Base-by-base conservation (phyloP, 108 stramenopile species). In the Discostella pseudostelligera region DNA sequence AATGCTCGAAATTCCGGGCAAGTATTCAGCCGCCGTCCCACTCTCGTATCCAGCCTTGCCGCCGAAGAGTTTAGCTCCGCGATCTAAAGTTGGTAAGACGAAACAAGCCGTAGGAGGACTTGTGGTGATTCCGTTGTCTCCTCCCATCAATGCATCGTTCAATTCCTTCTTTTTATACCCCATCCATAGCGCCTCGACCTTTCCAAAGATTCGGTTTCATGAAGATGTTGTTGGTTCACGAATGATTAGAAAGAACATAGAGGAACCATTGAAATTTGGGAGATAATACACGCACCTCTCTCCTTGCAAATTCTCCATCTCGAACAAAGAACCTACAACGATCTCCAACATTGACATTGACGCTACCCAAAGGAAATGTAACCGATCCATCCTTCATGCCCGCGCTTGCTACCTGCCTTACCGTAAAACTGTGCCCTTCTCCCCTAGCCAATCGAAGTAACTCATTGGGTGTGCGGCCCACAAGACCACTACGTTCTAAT, bases 311-410 rank as follows among this genome's bases (percentile, higher is more conserved):
- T 4, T 81, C 81, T 0, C 80, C 70, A 67, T 94, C 90, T 28
- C 93, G 62, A 21, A 94, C 93, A 78, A 82, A 94, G 78, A 92
- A 94, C 35, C 87, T 78, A 49, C 91, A 70, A 46, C 93, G 69
- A 22, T 74, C 83, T 36, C 93, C 93, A 25, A 83, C 69, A 19
- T 83, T 58, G n/a, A 92, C 70, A 55, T 91, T 67, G 5, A 91
- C 90, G 65, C 81, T 87, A 21, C 90, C 93, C 43, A 84, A 56
- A 3, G 87, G 78, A 36, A 94, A 77, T 3, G 87, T 91, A 19
- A 94, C 88, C 37, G 81, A 78, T 24, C 93, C 93, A 74, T 91
- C 88, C 59, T 87, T 90, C 89, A 90, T 94, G 0, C 88, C 86
- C n/a, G 88, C 93, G 42, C 72, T 80, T 9, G 85, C 90, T 0